phyloP scores from a whole-genome alignment of 192 early-diverging fungal genomes.

The Backusella liffmaniae region DNA sequence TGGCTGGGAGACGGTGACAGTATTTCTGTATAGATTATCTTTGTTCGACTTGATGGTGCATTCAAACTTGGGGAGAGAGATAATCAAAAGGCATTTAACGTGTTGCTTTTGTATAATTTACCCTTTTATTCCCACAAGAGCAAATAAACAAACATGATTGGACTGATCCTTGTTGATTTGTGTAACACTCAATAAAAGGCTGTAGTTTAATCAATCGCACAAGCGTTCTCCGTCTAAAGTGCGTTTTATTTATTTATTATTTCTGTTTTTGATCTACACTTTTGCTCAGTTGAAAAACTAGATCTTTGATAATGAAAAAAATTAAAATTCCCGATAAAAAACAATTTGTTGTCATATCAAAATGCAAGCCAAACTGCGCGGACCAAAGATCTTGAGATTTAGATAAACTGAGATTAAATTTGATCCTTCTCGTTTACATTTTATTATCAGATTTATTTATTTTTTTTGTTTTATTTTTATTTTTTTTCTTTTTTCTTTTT shows the following conservation, averaged over 20 bases:
- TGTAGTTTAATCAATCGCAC: neutral
- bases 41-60: too few relatives aligned
- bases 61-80: neutral
- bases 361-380: neutral
- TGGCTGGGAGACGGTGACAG: slow-evolving; percentile 67
- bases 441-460: slow-evolving; percentile 3
- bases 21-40: too few relatives aligned
- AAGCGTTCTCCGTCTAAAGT: neutral
- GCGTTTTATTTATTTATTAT: neutral
- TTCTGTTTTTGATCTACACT: neutral
- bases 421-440: neutral
- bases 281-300: neutral
- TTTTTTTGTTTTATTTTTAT: neutral
- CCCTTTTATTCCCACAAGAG: neutral
- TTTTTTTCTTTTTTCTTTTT: neutral
- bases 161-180: neutral
- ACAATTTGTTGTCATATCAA: neutral
- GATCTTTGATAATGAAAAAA: neutral
- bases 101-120: neutral
- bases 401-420: neutral
- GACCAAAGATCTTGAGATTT: neutral
- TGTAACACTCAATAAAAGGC: neutral
- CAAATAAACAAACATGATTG: neutral
- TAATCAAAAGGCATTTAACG: neutral
- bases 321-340: neutral